Base-by-base conservation (phyloP, 768 basidiomycete genomes). In the Agrocybe praecox region DNA sequence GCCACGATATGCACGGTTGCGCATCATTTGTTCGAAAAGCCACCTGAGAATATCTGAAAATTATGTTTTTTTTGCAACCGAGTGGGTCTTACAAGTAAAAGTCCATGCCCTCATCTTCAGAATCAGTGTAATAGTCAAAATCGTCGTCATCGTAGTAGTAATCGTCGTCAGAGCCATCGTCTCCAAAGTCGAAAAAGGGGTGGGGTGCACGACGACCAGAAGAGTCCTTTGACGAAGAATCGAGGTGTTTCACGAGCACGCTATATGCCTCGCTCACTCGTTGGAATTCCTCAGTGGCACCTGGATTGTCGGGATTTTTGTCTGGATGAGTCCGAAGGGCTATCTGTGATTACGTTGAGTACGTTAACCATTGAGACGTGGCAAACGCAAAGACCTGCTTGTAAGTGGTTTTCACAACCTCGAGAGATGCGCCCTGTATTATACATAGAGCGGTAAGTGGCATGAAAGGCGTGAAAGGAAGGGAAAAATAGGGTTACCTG, bases 271-370 rank as follows among this genome's bases (percentile, higher is more conserved):
- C 87, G 56, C 86, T 80, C 45, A 93, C 68, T 50, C 75, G 72
- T 70, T 92, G 89, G 64, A 92, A 92, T 66, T 86, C 76, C 2
- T 76, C 77, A 36, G 89, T 90, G 46, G 88, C 89, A 61, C 79
- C 74, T 40, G 78, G 79, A 61, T 90, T 83, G 42, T 79, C 80
- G 0, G 79, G 84, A 56, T 90, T 90, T 73, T 90, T 91, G 73
- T 90, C 90, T 8, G 90, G 89, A 71, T 92, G 90, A 0, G 84
- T 87, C 18, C 78, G 78, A 21, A 90, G 73, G 5, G 88, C 88
- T 52, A 85, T 74, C 84, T 88, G 22, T 36, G 18, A 53, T 47
- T 26, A 52, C 44, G 36, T 45, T 56, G 43, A 36, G 54, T 45
- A 56, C 33, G 10, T 19, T 14, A n/a, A 23, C 12, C 52, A 51